phyloP scores from a whole-genome alignment of 2,329 filamentous ascomycete species.

The Ophiostoma ulmi region DNA sequence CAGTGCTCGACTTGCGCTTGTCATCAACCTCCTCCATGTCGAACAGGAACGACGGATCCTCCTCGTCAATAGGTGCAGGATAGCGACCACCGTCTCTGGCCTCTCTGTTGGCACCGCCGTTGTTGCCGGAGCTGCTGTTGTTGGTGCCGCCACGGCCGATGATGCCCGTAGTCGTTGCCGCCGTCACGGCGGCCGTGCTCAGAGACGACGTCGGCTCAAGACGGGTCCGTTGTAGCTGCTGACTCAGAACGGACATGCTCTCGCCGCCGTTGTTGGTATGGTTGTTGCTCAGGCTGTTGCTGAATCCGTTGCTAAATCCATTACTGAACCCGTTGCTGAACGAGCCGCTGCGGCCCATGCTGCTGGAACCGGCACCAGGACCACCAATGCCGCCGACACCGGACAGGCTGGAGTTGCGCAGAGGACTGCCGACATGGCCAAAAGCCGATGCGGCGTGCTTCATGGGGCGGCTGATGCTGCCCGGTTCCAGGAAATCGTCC shows the following conservation, averaged over 20 bases:
- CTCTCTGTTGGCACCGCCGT: slow-evolving; percentile 37
- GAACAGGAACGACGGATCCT: slow-evolving; percentile 60
- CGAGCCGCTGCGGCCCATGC: slow-evolving; percentile 38
- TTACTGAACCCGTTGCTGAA: slow-evolving; percentile 31
- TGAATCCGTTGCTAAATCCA: slow-evolving; percentile 31
- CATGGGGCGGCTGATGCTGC: slow-evolving; percentile 34
- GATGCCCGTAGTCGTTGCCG: slow-evolving; percentile 32
- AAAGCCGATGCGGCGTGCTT: slow-evolving; percentile 52
- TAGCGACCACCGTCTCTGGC: slow-evolving; percentile 49
- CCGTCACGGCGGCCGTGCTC: slow-evolving; percentile 33
- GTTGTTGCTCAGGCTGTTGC: background rate
- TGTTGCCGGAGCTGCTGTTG: slow-evolving; percentile 23
- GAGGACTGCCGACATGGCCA: slow-evolving; percentile 60
- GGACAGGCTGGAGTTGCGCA: slow-evolving; percentile 59
- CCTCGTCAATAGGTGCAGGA: slow-evolving; percentile 61
- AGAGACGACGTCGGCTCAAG: slow-evolving; percentile 38
- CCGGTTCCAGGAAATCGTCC: slow-evolving; percentile 44
- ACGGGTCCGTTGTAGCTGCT: slow-evolving; percentile 58
- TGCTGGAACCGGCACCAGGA: slow-evolving; percentile 24
- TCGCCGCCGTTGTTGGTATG: slow-evolving; percentile 32
- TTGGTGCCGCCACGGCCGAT: slow-evolving; percentile 31
- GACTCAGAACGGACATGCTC: slow-evolving; percentile 54
- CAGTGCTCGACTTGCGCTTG: slow-evolving; percentile 21
- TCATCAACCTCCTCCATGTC: slow-evolving; percentile 61
- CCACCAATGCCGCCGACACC: slow-evolving; percentile 33